Evolutionary conservation across 2,329 filamentous ascomycete species (phyloP).

Genomic region (Cladosporium sp.): DNA sequence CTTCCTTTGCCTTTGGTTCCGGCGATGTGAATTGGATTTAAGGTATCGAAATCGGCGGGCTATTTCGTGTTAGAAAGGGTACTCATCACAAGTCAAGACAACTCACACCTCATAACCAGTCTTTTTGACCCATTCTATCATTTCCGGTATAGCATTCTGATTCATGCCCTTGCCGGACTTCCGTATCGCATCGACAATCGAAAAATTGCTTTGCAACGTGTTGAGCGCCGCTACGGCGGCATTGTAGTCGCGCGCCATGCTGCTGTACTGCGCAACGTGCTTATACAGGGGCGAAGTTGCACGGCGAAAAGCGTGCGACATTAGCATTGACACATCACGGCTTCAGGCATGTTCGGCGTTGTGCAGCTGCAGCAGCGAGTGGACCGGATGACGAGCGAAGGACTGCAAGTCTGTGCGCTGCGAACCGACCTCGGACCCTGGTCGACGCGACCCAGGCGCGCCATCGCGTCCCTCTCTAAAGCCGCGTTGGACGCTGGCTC

Average conservation of each 20-base stretch:
- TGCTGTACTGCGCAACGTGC: slow-evolving; percentile 5
- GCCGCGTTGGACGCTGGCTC: background rate
- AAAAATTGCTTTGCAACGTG: slow-evolving; percentile 71
- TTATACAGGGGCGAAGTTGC: slow-evolving; percentile 4
- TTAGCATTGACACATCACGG: slow-evolving; percentile 12
- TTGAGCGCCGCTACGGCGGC: slow-evolving; percentile 70
- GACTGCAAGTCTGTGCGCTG: background rate
- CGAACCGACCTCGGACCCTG: background rate
- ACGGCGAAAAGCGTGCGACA: slow-evolving; percentile 5
- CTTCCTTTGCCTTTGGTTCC: slow-evolving; percentile 95
- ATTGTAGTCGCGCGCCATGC: slow-evolving; percentile 23
- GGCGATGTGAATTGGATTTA: slow-evolving; percentile 73
- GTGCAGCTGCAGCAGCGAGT: background rate
- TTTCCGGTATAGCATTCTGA: slow-evolving; percentile 70
- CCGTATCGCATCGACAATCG: slow-evolving; percentile 68
- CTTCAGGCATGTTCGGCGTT: background rate
- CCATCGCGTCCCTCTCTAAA: background rate
- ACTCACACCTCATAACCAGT: slow-evolving; percentile 65
- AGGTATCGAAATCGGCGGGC: slow-evolving; percentile 54
- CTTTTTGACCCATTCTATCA: slow-evolving; percentile 68
- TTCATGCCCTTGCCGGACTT: slow-evolving; percentile 71
- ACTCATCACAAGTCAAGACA: background rate
- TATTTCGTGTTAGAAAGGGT: slow-evolving; percentile 25
- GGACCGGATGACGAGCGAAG: background rate
- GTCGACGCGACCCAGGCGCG: background rate